Conservation (phyloP, 164 flowering plant species). For the Vitis riparia region DNA sequence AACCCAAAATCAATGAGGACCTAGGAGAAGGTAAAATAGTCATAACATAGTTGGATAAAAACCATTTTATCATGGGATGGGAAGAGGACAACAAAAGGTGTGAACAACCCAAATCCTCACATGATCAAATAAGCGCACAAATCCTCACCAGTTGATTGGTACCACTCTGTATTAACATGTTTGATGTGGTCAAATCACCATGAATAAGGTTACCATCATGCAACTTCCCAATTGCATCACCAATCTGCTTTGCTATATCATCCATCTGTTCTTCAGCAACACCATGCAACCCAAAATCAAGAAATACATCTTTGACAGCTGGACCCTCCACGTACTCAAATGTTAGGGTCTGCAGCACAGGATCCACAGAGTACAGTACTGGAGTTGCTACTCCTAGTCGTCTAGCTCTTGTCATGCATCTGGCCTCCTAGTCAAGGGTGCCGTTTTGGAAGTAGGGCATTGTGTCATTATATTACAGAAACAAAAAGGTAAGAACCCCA, state of each 20-base stretch:
- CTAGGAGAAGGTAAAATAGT: conserved; percentile 28
- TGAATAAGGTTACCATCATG: conserved; percentile 97
- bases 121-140: not conserved
- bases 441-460: conserved; percentile 1
- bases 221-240: conserved; percentile 78
- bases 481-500: not conserved
- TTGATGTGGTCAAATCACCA: conserved; percentile 97
- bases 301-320: conserved; percentile 83
- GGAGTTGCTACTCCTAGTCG: conserved; percentile 87
- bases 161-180: conserved; percentile 65
- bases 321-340: conserved; percentile 86
- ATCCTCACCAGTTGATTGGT: conserved; percentile 75
- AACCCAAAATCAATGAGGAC: conserved; percentile 97
- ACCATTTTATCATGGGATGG: not conserved
- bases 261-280: conserved; percentile 57
- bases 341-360: conserved; percentile 61
- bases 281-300: conserved; percentile 69
- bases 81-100: not conserved
- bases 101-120: not conserved
- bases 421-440: conserved; percentile 68
- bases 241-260: conserved; percentile 81
- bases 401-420: conserved; percentile 96
- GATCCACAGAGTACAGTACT: conserved; percentile 69
- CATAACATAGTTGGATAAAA: not conserved
- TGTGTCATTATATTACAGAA: not conserved